phyloP scores from a whole-genome alignment of 306 rosid genomes.

The Malus asiatica region DNA sequence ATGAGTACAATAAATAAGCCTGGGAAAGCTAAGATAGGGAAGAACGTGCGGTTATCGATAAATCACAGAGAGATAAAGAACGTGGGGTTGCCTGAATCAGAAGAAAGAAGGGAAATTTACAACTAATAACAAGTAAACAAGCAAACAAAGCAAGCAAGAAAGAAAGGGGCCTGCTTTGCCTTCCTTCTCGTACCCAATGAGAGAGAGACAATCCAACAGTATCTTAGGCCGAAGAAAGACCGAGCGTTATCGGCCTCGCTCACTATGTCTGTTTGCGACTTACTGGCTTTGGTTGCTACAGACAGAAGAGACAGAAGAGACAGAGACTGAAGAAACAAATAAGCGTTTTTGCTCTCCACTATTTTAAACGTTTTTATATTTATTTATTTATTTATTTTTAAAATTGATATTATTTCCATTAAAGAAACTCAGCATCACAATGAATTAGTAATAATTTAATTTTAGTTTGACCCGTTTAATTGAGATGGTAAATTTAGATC shows the following conservation, averaged over 20 bases:
- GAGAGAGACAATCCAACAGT: not conserved
- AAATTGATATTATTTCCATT: rapidly evolving
- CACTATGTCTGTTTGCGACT: not conserved
- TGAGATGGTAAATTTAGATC: not conserved
- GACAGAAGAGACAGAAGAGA: not conserved
- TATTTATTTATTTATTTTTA: too few species aligned
- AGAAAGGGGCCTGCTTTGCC: not conserved
- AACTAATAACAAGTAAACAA: not conserved
- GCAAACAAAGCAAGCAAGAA: not conserved
- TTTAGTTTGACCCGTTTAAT: not conserved
- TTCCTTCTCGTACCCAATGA: not conserved
- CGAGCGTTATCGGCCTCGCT: not conserved
- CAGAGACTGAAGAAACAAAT: not conserved
- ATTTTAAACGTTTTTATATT: too few species aligned
- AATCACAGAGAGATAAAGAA: slow-evolving; percentile 1
- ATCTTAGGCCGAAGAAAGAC: not conserved
- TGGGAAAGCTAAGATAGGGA: not conserved
- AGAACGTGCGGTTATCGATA: slow-evolving; percentile 2
- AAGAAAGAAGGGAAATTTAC: not conserved
- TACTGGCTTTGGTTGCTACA: not conserved
- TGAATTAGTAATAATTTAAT: too few species aligned
- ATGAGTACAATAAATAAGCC: slow-evolving; percentile 1
- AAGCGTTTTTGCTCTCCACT: not conserved
- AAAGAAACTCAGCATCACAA: rapidly evolving
- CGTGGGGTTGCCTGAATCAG: slow-evolving; percentile 10